phyloP scores from a whole-genome alignment of 257 asterid genomes.

The Solanum ahanhuiri region DNA sequence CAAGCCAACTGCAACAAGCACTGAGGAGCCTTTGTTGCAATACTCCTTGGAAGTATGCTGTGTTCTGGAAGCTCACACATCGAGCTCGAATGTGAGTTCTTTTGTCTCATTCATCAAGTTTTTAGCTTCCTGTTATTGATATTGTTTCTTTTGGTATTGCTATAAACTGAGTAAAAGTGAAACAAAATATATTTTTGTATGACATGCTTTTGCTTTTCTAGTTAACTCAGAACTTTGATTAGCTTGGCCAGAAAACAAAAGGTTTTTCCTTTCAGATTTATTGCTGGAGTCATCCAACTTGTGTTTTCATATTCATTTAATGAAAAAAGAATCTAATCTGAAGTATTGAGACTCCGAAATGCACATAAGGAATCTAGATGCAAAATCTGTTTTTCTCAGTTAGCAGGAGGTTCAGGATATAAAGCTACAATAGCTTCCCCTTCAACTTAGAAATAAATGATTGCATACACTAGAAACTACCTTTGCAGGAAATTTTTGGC shows the following conservation, averaged over 20 bases:
- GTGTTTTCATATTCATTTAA: neutral
- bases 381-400: neutral
- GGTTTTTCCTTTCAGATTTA: neutral
- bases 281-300: neutral
- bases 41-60: slow-evolving; percentile 82
- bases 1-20: slow-evolving; percentile 52
- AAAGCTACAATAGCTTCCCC: neutral
- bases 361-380: neutral
- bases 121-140: neutral
- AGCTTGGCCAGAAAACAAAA: neutral
- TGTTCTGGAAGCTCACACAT: slow-evolving; percentile 89
- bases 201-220: neutral
- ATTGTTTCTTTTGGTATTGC: neutral
- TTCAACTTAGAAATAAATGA: neutral
- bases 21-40: slow-evolving; percentile 68
- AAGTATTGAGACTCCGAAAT: neutral
- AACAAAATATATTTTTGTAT: neutral
- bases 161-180: neutral
- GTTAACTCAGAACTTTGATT: neutral
- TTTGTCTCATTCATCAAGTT: neutral
- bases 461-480: neutral
- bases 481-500: neutral
- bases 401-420: neutral
- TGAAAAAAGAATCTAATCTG: neutral
- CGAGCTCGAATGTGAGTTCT: slow-evolving; percentile 70